These are phyloP conservation scores for Microdochium nivale DNA, from an alignment of 2,329 filamentous ascomycete species.

Conservation along the genomic window DNA sequence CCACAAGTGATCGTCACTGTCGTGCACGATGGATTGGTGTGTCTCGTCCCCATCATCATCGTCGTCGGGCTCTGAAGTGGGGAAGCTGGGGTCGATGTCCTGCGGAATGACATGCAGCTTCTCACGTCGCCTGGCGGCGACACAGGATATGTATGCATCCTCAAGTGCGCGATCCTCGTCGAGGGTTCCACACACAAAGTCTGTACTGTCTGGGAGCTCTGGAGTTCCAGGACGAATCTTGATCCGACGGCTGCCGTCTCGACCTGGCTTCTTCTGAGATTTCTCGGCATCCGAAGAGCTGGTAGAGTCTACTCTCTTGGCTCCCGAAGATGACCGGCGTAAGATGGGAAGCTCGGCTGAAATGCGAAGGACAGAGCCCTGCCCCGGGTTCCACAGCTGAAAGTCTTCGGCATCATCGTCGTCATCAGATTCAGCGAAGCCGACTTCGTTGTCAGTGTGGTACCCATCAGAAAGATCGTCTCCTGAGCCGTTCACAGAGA, in stretches of 20 bases:
- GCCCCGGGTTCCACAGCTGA: slow-evolving; percentile 45
- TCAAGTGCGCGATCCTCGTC: slow-evolving; percentile 95
- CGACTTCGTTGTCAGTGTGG: slow-evolving; percentile 64
- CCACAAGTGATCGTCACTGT: slow-evolving; percentile 62
- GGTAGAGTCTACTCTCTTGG: slow-evolving; percentile 53
- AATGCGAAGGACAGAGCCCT: slow-evolving; percentile 26
- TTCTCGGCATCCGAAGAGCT: slow-evolving; percentile 35
- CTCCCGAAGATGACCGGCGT: slow-evolving; percentile 31
- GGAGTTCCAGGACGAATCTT: slow-evolving; percentile 62
- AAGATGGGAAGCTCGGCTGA: slow-evolving; percentile 24
- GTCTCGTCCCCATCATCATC: slow-evolving; percentile 34
- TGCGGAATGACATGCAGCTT: slow-evolving; percentile 84
- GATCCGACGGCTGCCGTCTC: slow-evolving; percentile 27
- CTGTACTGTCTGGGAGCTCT: slow-evolving; percentile 90
- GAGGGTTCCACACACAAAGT: slow-evolving; percentile 97
- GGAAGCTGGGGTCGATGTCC: slow-evolving; percentile 96
- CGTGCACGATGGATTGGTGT: slow-evolving; percentile 12
- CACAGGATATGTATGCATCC: slow-evolving; percentile 79
- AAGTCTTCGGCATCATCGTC: slow-evolving; percentile 62
- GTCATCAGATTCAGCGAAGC: slow-evolving; percentile 61
- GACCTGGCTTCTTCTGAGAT: slow-evolving; percentile 18
- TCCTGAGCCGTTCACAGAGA: slow-evolving; percentile 55
- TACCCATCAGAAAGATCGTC: slow-evolving; percentile 57
- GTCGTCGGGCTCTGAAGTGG: slow-evolving; percentile 84
- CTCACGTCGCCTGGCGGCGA: slow-evolving; percentile 71